A percentile compares a stretch with the other conserved stretches of the same genome.
phyloP scores from a whole-genome alignment of 306 rosid genomes.

The Gleditsia sinensis region DNA sequence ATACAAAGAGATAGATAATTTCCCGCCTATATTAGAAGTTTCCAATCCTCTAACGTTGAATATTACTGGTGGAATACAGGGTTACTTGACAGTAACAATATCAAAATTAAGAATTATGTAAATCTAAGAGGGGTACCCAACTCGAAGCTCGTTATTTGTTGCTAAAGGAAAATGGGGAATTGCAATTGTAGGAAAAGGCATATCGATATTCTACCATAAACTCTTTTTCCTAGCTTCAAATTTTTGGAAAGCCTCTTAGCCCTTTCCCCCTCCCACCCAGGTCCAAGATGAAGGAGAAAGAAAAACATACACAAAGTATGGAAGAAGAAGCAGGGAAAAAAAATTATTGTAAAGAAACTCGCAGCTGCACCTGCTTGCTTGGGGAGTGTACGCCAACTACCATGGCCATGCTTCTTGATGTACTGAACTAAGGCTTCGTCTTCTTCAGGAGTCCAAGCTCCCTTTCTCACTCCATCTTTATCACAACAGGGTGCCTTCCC shows the following conservation, averaged over 20 bases:
- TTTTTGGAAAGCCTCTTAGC: no score
- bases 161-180: neutral
- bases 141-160: no score
- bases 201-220: neutral
- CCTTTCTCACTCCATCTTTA: constrained; percentile 50
- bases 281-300: neutral
- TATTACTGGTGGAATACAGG: neutral
- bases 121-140: no score
- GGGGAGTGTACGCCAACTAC: constrained; percentile 61
- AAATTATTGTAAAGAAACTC: neutral
- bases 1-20: neutral
- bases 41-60: neutral
- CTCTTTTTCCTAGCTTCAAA: neutral
- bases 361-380: constrained; percentile 2
- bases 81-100: no score
- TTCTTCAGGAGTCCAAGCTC: constrained; percentile 62
- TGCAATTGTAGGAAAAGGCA: neutral
- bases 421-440: constrained; percentile 43
- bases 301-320: neutral
- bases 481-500: constrained; percentile 59
- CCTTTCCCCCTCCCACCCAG: neutral
- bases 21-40: neutral
- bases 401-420: constrained; percentile 48
- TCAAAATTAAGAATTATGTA: no score
- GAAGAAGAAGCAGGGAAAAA: neutral